phyloP scores from a whole-genome alignment of 2,329 filamentous ascomycete species.

The Penicillium sp. region DNA sequence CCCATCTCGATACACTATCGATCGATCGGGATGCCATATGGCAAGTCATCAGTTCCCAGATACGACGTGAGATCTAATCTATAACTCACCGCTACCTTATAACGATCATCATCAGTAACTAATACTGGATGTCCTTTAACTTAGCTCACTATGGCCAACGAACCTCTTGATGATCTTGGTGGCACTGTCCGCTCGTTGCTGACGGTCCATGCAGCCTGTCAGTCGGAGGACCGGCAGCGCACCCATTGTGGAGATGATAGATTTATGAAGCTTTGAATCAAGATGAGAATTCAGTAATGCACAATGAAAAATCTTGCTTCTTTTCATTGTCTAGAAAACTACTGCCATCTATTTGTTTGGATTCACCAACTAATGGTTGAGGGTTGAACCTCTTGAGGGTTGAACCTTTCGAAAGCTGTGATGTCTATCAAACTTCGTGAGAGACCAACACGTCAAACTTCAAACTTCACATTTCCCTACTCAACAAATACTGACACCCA shows the following conservation, averaged over 20 bases:
- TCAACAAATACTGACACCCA: background rate
- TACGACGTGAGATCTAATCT: background rate
- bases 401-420: background rate
- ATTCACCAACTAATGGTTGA: background rate
- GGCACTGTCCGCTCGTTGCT: background rate
- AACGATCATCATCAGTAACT: background rate
- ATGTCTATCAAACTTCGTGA: background rate
- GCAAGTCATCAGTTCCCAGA: background rate
- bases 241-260: background rate
- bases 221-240: background rate
- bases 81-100: too few species aligned
- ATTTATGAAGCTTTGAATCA: background rate
- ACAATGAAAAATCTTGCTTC: background rate
- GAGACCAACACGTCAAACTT: background rate
- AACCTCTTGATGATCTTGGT: background rate
- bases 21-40: slow-evolving; percentile 1
- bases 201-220: background rate
- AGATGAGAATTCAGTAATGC: background rate
- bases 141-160: background rate
- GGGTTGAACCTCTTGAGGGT: too few species aligned
- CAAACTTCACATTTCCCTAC: background rate
- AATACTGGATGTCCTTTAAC: background rate
- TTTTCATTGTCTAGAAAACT: background rate
- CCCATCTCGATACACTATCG: background rate
- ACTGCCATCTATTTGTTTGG: background rate